Evolutionary conservation across 306 rosid species (phyloP).

Genomic region (Quercus bicolor): DNA sequence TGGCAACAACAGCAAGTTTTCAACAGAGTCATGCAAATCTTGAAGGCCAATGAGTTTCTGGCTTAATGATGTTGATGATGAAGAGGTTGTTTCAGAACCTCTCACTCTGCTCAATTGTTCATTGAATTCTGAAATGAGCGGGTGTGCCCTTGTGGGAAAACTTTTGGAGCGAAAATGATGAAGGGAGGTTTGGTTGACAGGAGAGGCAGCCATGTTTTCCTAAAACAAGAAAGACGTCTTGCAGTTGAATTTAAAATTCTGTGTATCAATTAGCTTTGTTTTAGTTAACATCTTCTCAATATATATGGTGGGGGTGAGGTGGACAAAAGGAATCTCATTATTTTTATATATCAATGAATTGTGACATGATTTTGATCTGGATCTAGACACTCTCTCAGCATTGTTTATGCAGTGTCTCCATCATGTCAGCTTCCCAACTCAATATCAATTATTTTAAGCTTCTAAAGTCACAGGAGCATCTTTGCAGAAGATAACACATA

Average conservation of each 20-base stretch:
- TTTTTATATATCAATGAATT: conserved; percentile 4
- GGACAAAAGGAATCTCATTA: conserved; percentile 29
- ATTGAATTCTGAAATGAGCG: conserved; percentile 11
- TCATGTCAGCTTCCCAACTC: conserved; percentile 6
- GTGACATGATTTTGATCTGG: conserved; percentile 3
- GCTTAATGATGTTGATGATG: conserved; percentile 14
- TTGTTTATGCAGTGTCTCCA: conserved; percentile 17
- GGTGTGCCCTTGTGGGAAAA: conserved; percentile 24
- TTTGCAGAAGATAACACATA: too few species aligned
- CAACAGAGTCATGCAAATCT: conserved; percentile 6
- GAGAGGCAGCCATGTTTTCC: not conserved
- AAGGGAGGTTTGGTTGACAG: too few species aligned
- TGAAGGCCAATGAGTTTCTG: conserved; percentile 14
- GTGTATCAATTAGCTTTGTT: not conserved
- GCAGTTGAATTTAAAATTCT: too few species aligned
- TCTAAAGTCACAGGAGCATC: too few species aligned
- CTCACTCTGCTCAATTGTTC: conserved; percentile 20
- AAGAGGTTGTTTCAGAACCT: conserved; percentile 17
- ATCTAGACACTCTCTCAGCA: not conserved
- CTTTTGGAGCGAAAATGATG: conserved; percentile 17
- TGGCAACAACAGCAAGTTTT: conserved; percentile 5
- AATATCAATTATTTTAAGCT: too few species aligned
- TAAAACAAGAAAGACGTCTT: not conserved
- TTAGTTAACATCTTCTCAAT: conserved; percentile 1
- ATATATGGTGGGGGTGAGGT: conserved; percentile 13